Percentiles rank a stretch among this genome's conserved stretches.
These are phyloP conservation scores for Candida nonsorbophila DNA, from an alignment of 805 yeast species.

Conservation along the genomic window DNA sequence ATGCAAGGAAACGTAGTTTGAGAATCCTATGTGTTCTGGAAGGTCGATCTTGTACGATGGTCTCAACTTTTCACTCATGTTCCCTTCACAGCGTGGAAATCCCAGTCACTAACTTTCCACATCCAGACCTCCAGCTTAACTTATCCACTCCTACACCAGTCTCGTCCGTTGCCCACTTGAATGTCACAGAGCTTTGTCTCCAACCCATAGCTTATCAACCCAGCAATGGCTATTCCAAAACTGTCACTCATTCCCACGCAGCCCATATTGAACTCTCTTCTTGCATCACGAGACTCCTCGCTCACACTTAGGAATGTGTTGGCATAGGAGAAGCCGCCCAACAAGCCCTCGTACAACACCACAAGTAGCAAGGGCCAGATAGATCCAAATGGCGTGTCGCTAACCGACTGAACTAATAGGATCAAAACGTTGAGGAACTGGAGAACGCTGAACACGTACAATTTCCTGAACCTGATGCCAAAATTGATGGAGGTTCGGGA, in stretches of 20 bases:
- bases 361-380: conserved; percentile 60
- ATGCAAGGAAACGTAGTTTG: too few species aligned
- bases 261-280: conserved; percentile 32
- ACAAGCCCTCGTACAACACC: conserved; percentile 79
- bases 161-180: conserved; percentile 69
- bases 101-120: too few species aligned
- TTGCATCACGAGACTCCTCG: conserved; percentile 43
- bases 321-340: conserved; percentile 89
- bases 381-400: conserved; percentile 47
- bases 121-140: too few species aligned
- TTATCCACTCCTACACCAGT: too few species aligned
- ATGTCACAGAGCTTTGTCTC: conserved; percentile 68
- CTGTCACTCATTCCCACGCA: conserved; percentile 51
- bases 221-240: conserved; percentile 83
- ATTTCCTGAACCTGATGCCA: conserved; percentile 48
- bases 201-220: conserved; percentile 64
- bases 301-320: conserved; percentile 79
- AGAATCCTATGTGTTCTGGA: too few species aligned
- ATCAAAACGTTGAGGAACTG: conserved; percentile 62
- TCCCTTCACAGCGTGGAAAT: too few species aligned
- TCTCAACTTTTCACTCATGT: too few species aligned
- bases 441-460: conserved; percentile 59
- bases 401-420: conserved; percentile 61
- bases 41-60: too few species aligned
- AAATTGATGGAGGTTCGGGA: conserved; percentile 79